These are phyloP conservation scores for Oryza glumipatula DNA, from an alignment of 176 grass and related monocot genomes.

Conservation along the genomic window DNA sequence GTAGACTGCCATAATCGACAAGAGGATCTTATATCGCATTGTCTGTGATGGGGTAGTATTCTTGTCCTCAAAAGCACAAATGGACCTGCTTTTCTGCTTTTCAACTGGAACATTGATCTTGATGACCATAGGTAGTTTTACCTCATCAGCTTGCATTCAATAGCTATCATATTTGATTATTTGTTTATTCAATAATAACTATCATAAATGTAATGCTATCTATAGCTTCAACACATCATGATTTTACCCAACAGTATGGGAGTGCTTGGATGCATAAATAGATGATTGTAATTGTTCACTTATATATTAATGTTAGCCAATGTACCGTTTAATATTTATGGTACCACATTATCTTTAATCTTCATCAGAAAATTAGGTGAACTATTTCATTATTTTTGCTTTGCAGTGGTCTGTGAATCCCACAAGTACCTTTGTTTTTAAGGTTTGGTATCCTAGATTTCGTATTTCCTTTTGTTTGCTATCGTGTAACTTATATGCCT, in stretches of 20 bases:
- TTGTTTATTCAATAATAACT: constrained; percentile 6
- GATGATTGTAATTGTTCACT: background rate
- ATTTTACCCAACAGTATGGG: background rate
- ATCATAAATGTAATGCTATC: background rate
- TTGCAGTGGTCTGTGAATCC: background rate
- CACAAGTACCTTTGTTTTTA: background rate
- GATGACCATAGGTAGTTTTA: background rate
- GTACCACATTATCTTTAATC: background rate
- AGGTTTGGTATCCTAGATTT: background rate
- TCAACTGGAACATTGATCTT: background rate
- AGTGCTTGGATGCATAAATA: background rate
- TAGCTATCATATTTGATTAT: background rate
- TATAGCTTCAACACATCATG: constrained; percentile 10
- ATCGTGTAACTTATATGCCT: background rate
- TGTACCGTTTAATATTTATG: constrained; percentile 2
- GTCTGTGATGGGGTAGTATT: background rate
- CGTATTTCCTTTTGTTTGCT: background rate
- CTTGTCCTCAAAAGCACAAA: background rate
- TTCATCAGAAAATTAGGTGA: background rate
- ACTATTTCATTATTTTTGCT: constrained; percentile 10
- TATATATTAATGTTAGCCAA: background rate
- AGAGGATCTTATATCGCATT: background rate
- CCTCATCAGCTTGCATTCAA: background rate
- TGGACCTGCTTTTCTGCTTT: constrained; percentile 7
- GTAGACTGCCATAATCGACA: background rate